These are phyloP conservation scores for Pseudogymnoascus sp. DNA, from an alignment of 2,329 filamentous ascomycete genomes.

Conservation along the genomic window DNA sequence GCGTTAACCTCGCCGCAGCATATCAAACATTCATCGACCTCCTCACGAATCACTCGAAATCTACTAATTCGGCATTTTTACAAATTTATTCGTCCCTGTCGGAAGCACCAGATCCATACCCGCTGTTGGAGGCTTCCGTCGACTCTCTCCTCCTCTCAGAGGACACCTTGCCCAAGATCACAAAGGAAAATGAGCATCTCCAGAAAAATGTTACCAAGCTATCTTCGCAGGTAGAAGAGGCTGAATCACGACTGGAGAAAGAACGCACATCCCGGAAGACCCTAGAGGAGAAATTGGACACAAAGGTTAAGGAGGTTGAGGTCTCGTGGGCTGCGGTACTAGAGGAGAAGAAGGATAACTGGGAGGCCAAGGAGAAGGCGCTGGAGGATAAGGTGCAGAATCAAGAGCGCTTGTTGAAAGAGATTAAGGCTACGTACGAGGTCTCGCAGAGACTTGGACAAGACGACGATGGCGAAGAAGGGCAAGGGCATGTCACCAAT, in stretches of 20 bases:
- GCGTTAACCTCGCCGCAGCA: constrained; percentile 40
- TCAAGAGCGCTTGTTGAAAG: constrained; percentile 83
- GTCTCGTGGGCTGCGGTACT: constrained; percentile 82
- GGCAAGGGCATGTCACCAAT: constrained; percentile 61
- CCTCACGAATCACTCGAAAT: constrained; percentile 90
- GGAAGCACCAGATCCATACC: constrained; percentile 94
- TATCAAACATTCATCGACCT: constrained; percentile 98
- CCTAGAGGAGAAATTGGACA: constrained; percentile 69
- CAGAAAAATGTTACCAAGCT: constrained; percentile 68
- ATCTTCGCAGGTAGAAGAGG: constrained; percentile 73
- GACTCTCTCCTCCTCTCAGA: constrained; percentile 88
- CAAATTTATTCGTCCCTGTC: constrained; percentile 88
- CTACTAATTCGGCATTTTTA: constrained; percentile 85
- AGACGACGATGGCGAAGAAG: constrained; percentile 53
- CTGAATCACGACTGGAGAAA: constrained; percentile 69
- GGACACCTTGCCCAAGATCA: constrained; percentile 83
- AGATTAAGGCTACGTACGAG: constrained; percentile 95
- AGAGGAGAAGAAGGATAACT: constrained; percentile 91
- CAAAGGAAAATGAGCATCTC: constrained; percentile 81
- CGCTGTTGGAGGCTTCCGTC: constrained; percentile 89
- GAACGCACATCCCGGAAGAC: constrained; percentile 66
- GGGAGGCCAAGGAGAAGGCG: constrained; percentile 85
- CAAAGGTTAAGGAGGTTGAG: constrained; percentile 81
- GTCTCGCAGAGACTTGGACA: constrained; percentile 83
- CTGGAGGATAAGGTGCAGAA: constrained; percentile 91